Evolutionary conservation across 805 yeast species (phyloP).

Genomic region (Candida taoyuanica): DNA sequence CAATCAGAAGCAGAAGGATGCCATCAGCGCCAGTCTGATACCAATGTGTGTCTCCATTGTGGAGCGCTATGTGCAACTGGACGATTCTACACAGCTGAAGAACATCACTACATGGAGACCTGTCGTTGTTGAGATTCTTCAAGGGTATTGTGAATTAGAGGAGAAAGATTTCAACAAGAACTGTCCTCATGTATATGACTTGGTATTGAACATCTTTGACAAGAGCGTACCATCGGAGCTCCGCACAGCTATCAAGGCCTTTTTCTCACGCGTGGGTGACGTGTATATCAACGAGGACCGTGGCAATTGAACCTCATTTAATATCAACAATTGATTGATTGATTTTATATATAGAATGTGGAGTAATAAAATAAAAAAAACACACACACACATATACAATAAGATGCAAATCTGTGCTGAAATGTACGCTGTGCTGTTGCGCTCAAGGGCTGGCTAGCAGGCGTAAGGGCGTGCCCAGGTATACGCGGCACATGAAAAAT

Average conservation of each 20-base stretch:
- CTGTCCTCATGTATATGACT: constrained; percentile 56
- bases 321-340: background rate
- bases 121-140: constrained; percentile 81
- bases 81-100: constrained; percentile 70
- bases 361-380: background rate
- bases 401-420: constrained; percentile 4
- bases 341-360: background rate
- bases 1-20: constrained; percentile 40
- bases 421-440: constrained; percentile 14
- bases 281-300: constrained; percentile 32
- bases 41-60: constrained; percentile 72
- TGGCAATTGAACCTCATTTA: background rate
- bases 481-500: constrained; percentile 15
- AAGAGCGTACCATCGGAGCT: constrained; percentile 59
- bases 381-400: too few relatives aligned
- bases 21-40: constrained; percentile 49
- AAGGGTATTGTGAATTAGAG: constrained; percentile 75
- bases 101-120: constrained; percentile 87
- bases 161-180: constrained; percentile 60
- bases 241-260: constrained; percentile 54
- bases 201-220: constrained; percentile 55
- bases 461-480: constrained; percentile 15
- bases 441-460: too few relatives aligned
- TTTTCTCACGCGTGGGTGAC: constrained; percentile 53
- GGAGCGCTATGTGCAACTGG: constrained; percentile 63